These are phyloP conservation scores for Kernera saxatilis DNA, from an alignment of 345 rosid genomes.

Conservation along the genomic window DNA sequence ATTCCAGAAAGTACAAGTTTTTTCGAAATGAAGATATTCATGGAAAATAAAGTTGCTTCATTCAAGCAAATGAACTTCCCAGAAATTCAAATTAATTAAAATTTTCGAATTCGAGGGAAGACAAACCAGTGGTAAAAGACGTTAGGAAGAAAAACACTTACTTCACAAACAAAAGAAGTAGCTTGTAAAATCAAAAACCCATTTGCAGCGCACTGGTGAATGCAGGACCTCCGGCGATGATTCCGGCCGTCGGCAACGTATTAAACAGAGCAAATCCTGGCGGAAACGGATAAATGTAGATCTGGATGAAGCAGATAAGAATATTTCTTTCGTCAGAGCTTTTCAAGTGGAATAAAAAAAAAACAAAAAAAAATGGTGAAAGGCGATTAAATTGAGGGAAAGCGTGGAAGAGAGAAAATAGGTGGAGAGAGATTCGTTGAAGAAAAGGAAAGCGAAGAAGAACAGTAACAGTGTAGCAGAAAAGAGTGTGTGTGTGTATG, in stretches of 20 bases:
- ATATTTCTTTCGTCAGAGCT: neutral
- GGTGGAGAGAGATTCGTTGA: slow-evolving; percentile 15
- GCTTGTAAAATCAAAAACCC: neutral
- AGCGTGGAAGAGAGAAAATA: slow-evolving; percentile 17
- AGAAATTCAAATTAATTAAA: neutral
- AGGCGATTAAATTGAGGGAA: slow-evolving; percentile 9
- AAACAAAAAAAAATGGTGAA: slow-evolving; percentile 1
- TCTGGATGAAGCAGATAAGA: slow-evolving; percentile 12
- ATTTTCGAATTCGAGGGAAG: neutral
- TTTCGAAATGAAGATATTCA: neutral
- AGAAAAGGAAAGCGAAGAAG: neutral
- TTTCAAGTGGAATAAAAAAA: neutral
- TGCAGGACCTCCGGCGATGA: neutral
- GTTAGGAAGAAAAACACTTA: neutral
- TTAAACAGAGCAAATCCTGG: neutral
- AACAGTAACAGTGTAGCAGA: slow-evolving; percentile 9
- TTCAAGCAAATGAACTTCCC: neutral
- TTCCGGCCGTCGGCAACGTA: neutral
- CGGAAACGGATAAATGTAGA: slow-evolving; percentile 11
- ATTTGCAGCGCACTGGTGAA: neutral
- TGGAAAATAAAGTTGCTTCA: neutral
- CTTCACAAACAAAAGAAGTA: neutral
- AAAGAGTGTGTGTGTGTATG: neutral
- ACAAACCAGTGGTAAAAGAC: neutral
- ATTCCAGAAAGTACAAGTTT: neutral